These are phyloP conservation scores for Leccinum disarticulatum DNA, from an alignment of 768 basidiomycete species.

Conservation along the genomic window DNA sequence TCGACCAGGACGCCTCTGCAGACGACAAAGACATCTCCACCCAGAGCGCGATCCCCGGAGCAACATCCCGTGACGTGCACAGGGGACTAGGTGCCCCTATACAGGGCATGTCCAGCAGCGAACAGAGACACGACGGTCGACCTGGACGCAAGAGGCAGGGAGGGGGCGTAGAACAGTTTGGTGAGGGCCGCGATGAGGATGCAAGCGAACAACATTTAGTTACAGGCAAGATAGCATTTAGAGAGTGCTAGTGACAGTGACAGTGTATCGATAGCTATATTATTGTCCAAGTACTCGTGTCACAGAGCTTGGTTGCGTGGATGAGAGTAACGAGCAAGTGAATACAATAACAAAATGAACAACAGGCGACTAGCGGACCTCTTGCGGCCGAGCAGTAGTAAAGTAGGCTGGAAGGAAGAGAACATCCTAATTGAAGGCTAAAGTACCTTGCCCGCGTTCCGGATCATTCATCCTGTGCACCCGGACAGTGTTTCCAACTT, in stretches of 20 bases:
- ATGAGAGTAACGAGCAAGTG: conserved; percentile 6
- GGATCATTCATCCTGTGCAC: conserved; percentile 80
- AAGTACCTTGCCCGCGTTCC: conserved; percentile 59
- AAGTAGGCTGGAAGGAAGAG: conserved; percentile 1
- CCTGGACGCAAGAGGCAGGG: conserved; percentile 29
- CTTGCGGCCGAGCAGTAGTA: background rate
- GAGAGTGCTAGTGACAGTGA: background rate
- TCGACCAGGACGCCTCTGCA: conserved; percentile 34
- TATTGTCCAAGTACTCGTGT: background rate
- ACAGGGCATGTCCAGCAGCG: conserved; percentile 35
- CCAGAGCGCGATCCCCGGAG: conserved; percentile 30
- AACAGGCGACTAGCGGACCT: background rate
- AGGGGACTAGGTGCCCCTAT: conserved; percentile 30
- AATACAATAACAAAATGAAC: conserved; percentile 12
- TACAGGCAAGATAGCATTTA: conserved; percentile 7
- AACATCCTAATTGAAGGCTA: conserved; percentile 33
- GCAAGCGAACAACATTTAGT: conserved; percentile 11
- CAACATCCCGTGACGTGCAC: conserved; percentile 36
- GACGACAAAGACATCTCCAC: conserved; percentile 6
- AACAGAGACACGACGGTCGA: conserved; percentile 36
- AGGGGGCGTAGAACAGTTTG: conserved; percentile 22
- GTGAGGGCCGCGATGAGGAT: background rate
- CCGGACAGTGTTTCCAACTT: conserved; percentile 64
- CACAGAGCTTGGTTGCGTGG: background rate
- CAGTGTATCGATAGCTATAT: background rate